Evolutionary conservation across 1,284 basidiomycete genomes (phyloP).

Genomic region (Earliella scabrosa): DNA sequence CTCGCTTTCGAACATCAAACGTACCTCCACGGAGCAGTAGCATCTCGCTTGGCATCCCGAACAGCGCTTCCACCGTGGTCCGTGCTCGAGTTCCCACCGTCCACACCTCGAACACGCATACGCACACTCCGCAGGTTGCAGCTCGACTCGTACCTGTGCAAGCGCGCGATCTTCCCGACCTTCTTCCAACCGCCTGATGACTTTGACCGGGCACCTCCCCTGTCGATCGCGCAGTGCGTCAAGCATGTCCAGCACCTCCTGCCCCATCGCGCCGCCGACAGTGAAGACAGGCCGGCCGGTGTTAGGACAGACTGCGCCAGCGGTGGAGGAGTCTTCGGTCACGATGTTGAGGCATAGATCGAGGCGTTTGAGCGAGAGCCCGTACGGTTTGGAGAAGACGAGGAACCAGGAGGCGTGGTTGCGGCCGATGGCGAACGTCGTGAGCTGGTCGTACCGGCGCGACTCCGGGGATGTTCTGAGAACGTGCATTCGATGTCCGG

Average conservation of each 20-base stretch:
- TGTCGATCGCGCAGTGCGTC: background rate
- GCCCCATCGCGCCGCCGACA: background rate
- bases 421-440: conserved; percentile 3
- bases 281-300: background rate
- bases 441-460: too few species aligned
- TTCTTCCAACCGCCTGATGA: background rate
- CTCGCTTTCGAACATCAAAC: too few species aligned
- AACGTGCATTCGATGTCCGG: too few species aligned
- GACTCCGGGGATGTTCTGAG: too few species aligned
- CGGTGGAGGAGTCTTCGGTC: background rate
- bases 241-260: background rate
- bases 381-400: conserved; percentile 2
- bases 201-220: background rate
- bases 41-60: background rate
- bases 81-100: conserved; percentile 1
- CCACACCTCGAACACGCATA: conserved; percentile 9
- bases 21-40: background rate
- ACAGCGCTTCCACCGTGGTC: background rate
- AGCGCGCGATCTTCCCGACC: background rate
- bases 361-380: background rate
- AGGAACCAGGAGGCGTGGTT: conserved; percentile 15
- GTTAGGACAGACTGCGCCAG: background rate
- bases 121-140: background rate
- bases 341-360: conserved; percentile 1
- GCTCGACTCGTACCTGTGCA: background rate